Conservation (phyloP, 371 early-diverging fungal species). For the Rhizopus arrhizus region DNA sequence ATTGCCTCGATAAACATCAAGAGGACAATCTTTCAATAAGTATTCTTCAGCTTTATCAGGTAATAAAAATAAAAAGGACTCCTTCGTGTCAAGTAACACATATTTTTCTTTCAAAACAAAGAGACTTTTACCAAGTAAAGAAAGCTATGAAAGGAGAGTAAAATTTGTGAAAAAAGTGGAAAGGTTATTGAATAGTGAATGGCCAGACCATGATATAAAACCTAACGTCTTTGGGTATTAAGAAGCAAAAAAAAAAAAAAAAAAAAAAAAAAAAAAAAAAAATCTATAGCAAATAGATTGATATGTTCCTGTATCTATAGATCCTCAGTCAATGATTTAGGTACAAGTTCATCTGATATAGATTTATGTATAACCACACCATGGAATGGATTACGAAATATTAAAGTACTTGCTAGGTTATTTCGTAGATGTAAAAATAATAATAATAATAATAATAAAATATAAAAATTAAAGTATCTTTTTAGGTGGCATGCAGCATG, state of each 20-base stretch:
- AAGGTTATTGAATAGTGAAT: conserved; percentile 57
- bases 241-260: too few species aligned
- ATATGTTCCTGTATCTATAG: background rate
- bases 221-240: conserved; percentile 66
- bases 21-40: conserved; percentile 26
- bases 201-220: conserved; percentile 59
- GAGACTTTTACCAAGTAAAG: conserved; percentile 58
- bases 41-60: conserved; percentile 25
- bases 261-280: too few species aligned
- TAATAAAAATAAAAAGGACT: conserved; percentile 2
- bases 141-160: conserved; percentile 57
- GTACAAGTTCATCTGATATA: conserved; percentile 61
- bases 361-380: conserved; percentile 66
- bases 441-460: too few species aligned
- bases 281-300: too few species aligned
- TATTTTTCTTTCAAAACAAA: conserved; percentile 1
- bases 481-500: conserved; percentile 59
- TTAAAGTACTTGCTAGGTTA: conserved; percentile 49
- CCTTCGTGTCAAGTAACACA: too few species aligned
- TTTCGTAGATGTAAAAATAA: conserved; percentile 39
- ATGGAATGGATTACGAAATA: conserved; percentile 55
- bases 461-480: background rate
- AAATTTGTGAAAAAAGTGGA: conserved; percentile 60
- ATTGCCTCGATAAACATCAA: conserved; percentile 18
- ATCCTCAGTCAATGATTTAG: conserved; percentile 64